Percentiles rank a stretch among this genome's conserved stretches.
Evolutionary conservation across 2,329 filamentous ascomycete species (phyloP).

Genomic region (Xylariaceae sp.): DNA sequence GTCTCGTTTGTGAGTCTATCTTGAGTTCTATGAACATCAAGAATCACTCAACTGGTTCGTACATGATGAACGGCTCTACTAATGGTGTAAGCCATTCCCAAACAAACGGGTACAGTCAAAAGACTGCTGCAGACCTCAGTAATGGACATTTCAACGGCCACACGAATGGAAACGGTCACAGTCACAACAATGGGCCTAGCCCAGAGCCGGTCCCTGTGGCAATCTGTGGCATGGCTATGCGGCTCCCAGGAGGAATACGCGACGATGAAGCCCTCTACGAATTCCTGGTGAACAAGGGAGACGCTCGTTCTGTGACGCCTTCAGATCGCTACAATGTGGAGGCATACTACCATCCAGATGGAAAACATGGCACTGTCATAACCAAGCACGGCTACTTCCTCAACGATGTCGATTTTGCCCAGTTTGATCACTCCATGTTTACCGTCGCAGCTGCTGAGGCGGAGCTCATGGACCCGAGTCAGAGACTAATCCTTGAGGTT

Average conservation of each 20-base stretch:
- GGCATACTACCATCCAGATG: constrained; percentile 9
- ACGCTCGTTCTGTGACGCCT: constrained; percentile 27
- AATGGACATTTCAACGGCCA: no score
- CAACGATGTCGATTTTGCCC: constrained; percentile 21
- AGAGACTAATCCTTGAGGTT: no score
- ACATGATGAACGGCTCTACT: no score
- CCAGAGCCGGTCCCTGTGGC: constrained; percentile 22
- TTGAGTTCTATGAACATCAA: no score
- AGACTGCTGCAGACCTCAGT: no score
- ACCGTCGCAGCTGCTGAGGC: constrained; percentile 36
- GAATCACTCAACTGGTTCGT: no score
- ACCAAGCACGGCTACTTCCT: constrained; percentile 31
- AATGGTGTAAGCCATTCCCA: no score
- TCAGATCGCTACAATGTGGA: constrained; percentile 26
- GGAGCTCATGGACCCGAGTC: no score
- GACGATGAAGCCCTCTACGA: constrained; percentile 27
- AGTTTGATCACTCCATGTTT: constrained; percentile 24
- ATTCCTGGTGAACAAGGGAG: constrained; percentile 25
- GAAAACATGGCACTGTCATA: constrained; percentile 28
- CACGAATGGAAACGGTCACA: no score
- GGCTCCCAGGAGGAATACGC: constrained; percentile 24
- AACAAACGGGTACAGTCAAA: no score
- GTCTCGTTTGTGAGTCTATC: no score
- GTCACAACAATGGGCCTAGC: no score
- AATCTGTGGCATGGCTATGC: constrained; percentile 27